Conservation (phyloP, 345 rosid species). For the Tarenaya hassleriana region DNA sequence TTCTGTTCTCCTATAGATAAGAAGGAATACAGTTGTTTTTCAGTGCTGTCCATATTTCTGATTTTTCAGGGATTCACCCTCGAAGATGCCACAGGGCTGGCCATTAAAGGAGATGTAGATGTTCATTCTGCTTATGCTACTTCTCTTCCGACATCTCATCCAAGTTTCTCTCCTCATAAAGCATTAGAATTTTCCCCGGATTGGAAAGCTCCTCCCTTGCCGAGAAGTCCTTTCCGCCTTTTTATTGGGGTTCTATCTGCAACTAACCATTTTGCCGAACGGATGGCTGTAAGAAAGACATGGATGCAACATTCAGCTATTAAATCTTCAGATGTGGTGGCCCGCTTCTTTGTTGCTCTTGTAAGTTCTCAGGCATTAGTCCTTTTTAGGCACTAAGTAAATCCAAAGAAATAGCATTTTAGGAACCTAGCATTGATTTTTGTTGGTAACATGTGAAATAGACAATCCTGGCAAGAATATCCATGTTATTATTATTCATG, state of each 20-base stretch:
- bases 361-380: conserved; percentile 43
- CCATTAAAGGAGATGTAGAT: conserved; percentile 64
- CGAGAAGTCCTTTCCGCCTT: conserved; percentile 44
- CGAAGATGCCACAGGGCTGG: conserved; percentile 88
- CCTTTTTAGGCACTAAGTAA: too few relatives aligned
- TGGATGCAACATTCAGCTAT: conserved; percentile 83
- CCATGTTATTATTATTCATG: too few relatives aligned
- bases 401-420: too few relatives aligned
- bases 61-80: conserved; percentile 88
- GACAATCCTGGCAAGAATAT: too few relatives aligned
- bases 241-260: conserved; percentile 83
- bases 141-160: conserved; percentile 64
- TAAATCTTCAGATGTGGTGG: conserved; percentile 64
- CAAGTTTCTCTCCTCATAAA: conserved; percentile 68
- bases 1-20: conserved; percentile 4
- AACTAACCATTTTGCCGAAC: conserved; percentile 77
- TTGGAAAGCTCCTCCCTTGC: conserved; percentile 71
- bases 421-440: too few relatives aligned
- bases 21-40: neutral
- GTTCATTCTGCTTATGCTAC: conserved; percentile 68
- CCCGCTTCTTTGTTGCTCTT: conserved; percentile 83
- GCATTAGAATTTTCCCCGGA: conserved; percentile 56
- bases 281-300: conserved; percentile 89
- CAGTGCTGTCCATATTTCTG: too few relatives aligned
- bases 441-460: too few relatives aligned